Conservation (phyloP, 306 rosid species). For the Castanospermum australe region DNA sequence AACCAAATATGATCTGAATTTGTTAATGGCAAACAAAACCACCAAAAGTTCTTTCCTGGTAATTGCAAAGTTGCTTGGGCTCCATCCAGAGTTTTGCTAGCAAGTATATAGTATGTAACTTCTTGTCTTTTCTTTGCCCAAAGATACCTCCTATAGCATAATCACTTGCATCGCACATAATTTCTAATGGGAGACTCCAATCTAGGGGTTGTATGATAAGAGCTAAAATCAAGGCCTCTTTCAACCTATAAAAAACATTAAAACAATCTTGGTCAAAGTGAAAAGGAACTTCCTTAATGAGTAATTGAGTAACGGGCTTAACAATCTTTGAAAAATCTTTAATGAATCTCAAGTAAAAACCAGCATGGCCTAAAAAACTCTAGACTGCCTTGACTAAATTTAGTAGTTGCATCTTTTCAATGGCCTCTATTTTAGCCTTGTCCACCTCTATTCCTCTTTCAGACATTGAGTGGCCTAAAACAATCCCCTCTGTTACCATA, state of each 20-base stretch:
- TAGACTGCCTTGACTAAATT: neutral
- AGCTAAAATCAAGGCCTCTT: neutral
- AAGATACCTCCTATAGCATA: neutral
- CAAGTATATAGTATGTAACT: neutral
- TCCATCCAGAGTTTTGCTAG: neutral
- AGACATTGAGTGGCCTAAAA: neutral
- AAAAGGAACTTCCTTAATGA: no score
- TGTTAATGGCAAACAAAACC: neutral
- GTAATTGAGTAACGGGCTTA: no score
- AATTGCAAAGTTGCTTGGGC: neutral
- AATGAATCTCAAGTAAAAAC: no score
- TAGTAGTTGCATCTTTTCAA: neutral
- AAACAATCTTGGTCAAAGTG: no score
- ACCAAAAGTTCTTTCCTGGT: neutral
- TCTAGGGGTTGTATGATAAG: neutral
- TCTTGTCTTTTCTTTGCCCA: neutral
- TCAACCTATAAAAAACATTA: neutral
- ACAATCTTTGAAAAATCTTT: no score
- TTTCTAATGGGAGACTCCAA: neutral
- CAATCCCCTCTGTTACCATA: neutral
- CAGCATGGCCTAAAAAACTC: no score
- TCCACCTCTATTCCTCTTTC: neutral
- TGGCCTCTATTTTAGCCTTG: neutral
- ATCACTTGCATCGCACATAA: neutral
- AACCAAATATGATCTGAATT: neutral